Base-by-base conservation (phyloP, 1,284 basidiomycete genomes). In the Ganoderma meredithae region DNA sequence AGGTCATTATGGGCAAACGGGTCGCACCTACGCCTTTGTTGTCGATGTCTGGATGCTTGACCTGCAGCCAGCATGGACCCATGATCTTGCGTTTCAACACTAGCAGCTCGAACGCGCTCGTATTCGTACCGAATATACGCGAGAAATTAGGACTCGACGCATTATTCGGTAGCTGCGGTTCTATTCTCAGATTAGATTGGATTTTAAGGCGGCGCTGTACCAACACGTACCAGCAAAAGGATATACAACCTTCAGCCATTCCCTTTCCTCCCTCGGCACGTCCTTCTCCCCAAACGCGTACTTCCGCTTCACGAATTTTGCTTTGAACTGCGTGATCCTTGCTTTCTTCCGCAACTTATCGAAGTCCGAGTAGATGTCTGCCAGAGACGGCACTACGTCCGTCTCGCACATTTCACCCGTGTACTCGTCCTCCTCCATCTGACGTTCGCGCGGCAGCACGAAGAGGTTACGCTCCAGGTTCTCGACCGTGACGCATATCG, bases 1-100 rank as follows among this genome's bases (percentile, higher is more conserved):
- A 47, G 60, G 61, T 70, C 10, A 73, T 33, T 39, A 49, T 59
- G 9, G 33, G 19, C 41, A n/a, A 12, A 41, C 31, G 9, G n/a
- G 15, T 5, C 8, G 5, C n/a, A 81, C 91, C 66, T 78, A 95
- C 94, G 10, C 92, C 91, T 80, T 94, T 92, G 75, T 90, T 81
- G 65, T 93, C 91, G 25, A 95, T 81, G 58, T 87, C 81, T 13
- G 91, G 89, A 31, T 91, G 87, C 78, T 93, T 91, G 72, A 99
- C 87, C 69, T 93, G 88, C 62, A 99, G 84, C 98, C 97, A 99
- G 79, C 98, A 99, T 0, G 98, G 97, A 2, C 98, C 98, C 95
- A 98, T 99, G 72, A 99, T 98, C 81, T 96, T 96, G 44, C 96
- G 90, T 81, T 99, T 99, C 65, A 99, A 76, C 1, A 96, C 95